Percentiles rank a stretch among this genome's conserved stretches.
Evolutionary conservation across 2,329 filamentous ascomycete species (phyloP).

Genomic region (Neopestalotiopsis sp.): DNA sequence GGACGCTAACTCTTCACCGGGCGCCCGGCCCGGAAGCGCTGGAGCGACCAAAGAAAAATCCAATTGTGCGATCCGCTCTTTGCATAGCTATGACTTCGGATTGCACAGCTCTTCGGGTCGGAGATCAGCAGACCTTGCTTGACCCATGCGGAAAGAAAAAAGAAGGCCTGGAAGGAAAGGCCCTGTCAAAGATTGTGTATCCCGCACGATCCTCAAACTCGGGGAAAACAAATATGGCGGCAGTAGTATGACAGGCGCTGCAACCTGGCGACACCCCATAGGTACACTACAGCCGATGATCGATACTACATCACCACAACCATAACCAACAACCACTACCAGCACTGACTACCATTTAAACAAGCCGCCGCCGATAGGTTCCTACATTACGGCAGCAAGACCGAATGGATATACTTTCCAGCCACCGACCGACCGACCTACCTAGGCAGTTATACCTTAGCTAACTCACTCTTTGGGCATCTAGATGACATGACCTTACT

Average conservation of each 20-base stretch:
- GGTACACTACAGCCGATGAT: too few species aligned
- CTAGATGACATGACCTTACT: not conserved
- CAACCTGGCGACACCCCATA: not conserved
- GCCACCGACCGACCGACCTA: not conserved
- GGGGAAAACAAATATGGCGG: not conserved
- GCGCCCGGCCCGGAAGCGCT: slow-evolving; percentile 6
- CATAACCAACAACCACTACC: not conserved
- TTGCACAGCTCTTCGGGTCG: not conserved
- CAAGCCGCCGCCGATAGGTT: too few species aligned
- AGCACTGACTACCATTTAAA: too few species aligned
- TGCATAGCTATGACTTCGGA: not conserved
- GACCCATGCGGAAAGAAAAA: not conserved
- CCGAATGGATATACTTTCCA: not conserved
- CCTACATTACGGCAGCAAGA: not conserved
- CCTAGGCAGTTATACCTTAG: not conserved
- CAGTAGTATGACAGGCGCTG: not conserved
- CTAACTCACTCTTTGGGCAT: too few species aligned
- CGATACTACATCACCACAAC: not conserved
- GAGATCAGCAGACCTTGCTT: slow-evolving; percentile 2
- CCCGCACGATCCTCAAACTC: slow-evolving; percentile 3
- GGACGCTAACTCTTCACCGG: not conserved
- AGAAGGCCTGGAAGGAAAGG: not conserved
- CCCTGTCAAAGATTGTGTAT: not conserved
- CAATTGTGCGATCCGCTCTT: not conserved
- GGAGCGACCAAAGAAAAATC: not conserved